Evolutionary conservation across 2,329 filamentous ascomycete genomes (phyloP).

Genomic region (Exophiala phaeomuriformis): DNA sequence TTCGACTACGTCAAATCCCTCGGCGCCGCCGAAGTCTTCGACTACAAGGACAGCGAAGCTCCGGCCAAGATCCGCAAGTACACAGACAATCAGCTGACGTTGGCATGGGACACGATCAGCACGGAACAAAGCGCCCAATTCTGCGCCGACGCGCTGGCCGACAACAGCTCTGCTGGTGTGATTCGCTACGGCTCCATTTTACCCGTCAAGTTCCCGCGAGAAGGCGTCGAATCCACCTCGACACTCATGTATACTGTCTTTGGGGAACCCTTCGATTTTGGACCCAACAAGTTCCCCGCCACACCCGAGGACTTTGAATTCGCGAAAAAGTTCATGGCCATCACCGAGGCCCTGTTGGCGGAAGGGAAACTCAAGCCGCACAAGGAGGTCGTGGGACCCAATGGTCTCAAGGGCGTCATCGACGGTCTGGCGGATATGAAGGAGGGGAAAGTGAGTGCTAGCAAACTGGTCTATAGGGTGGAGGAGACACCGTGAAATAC

Average conservation of each 20-base stretch:
- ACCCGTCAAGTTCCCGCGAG: conserved; percentile 26
- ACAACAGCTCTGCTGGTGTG: conserved; percentile 22
- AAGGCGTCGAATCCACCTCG: conserved; percentile 31
- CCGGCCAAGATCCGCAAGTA: conserved; percentile 30
- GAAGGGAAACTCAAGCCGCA: conserved; percentile 42
- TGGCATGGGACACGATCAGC: conserved; percentile 36
- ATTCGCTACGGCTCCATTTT: conserved; percentile 31
- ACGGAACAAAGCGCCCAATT: conserved; percentile 28
- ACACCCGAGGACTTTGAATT: conserved; percentile 38
- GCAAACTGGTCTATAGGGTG: conserved; percentile 45
- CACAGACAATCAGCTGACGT: conserved; percentile 34
- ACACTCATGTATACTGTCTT: conserved; percentile 33
- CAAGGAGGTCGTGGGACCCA: conserved; percentile 35
- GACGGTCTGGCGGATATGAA: conserved; percentile 41
- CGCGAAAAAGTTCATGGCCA: conserved; percentile 36
- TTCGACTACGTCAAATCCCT: conserved; percentile 40
- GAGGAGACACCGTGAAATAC: conserved; percentile 17
- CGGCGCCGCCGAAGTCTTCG: conserved; percentile 41
- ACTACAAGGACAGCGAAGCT: conserved; percentile 39
- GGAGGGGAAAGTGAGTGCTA: conserved; percentile 41
- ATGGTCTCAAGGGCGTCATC: conserved; percentile 41
- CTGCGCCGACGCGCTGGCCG: conserved; percentile 33
- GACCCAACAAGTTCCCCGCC: conserved; percentile 9
- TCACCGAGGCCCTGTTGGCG: conserved; percentile 37
- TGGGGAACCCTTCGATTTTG: conserved; percentile 30